Evolutionary conservation across 208 protist species (phyloP), one percentile per base, ranked within the genome.

Genomic region (Acanthamoeba rhysodes): DNA sequence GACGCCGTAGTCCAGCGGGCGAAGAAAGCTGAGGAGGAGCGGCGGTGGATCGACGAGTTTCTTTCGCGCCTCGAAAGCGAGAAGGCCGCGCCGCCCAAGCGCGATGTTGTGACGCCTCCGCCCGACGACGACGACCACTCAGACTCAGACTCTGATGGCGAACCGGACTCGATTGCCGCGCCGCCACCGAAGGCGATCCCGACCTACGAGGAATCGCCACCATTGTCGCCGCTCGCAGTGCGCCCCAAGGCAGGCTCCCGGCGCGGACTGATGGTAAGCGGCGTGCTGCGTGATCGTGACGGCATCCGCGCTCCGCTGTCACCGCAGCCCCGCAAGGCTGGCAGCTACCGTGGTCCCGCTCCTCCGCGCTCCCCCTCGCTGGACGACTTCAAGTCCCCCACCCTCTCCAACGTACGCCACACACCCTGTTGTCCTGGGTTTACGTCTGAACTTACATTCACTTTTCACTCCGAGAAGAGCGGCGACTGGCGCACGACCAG

Each of bases 41-140:
- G 68, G 5, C 68, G 34, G 10, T 76, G 68, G 68, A 76, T 76
- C 34, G 68, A 76, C 32, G 68, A 76, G 29, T 76, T 76, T 20
- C 68, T 76, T 7, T 34, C 68, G 29, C 68, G 68, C 32, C 68
- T 76, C 68, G 68, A 76, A 20, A 76, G 68, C 68, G 68, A 76
- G 24, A 34, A 45, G 68, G 8, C 14, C 12, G 66, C 66, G 66
- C 66, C 68, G 22, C 29, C 32, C 32, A 45, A 45, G 32, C 68
- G 68, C 34, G 32, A 34, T 4, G 14, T 29, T 10, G 68, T 76
- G 12, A 68, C 34, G 68, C 68, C 68, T 41, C 68, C 68, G 12
- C 27, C 68, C 68, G 68, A 76, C 29, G 68, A 76, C 37, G 68
- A 76, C 32, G 68, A 76, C 64, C 12, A 34, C 66, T 2, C 24